phyloP scores from a whole-genome alignment of 2,329 filamentous ascomycete species.

The Tolypocladium cylindrosporum region DNA sequence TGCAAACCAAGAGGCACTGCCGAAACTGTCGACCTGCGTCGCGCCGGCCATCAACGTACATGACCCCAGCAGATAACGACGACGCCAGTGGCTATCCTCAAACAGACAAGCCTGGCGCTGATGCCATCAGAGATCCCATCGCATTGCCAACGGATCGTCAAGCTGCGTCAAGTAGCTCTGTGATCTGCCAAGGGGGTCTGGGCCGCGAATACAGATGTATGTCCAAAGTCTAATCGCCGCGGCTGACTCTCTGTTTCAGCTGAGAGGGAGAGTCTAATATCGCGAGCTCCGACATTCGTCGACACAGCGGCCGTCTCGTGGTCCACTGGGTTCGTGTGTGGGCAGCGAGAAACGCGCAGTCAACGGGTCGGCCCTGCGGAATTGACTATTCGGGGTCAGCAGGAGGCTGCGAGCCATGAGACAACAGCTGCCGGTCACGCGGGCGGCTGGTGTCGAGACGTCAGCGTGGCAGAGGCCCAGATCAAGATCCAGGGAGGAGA shows the following conservation, averaged over 20 bases:
- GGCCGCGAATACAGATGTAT: not conserved
- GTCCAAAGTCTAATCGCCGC: not conserved
- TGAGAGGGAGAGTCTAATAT: not conserved
- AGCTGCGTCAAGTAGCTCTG: not conserved
- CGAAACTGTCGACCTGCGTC: slow-evolving; percentile 20
- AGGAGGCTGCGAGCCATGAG: slow-evolving; percentile 7
- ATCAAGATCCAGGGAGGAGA: not conserved
- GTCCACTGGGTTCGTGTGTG: not conserved
- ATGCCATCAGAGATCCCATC: not conserved
- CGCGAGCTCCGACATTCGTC: not conserved
- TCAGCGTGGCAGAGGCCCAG: not conserved
- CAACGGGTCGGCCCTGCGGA: not conserved
- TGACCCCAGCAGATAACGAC: not conserved
- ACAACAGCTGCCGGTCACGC: not conserved
- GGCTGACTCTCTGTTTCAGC: not conserved
- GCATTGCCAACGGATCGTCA: not conserved
- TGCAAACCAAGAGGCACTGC: slow-evolving; percentile 9
- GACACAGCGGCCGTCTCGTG: not conserved
- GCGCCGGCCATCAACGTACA: slow-evolving; percentile 5
- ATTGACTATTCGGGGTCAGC: not conserved
- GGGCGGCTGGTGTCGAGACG: not conserved
- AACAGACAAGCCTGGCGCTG: not conserved
- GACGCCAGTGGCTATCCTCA: not conserved
- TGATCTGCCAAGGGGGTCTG: not conserved
- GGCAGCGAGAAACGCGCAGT: not conserved